Evolutionary conservation across 495 filamentous ascomycete genomes (phyloP).

Genomic region (Neurospora intermedia): DNA sequence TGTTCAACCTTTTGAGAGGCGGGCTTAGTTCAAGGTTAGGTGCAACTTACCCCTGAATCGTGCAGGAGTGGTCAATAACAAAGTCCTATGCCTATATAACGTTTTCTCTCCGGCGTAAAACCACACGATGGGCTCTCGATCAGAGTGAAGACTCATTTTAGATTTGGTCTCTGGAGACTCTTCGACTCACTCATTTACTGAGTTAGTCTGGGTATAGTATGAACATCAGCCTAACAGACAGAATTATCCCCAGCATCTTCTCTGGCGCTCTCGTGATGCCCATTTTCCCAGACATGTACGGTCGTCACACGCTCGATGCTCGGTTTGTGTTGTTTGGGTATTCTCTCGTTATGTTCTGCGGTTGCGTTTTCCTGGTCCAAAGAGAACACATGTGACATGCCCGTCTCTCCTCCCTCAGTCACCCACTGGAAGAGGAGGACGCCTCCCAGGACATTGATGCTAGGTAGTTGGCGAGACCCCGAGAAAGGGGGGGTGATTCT

Average conservation of each 20-base stretch:
- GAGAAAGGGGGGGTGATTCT: slow-evolving; percentile 12
- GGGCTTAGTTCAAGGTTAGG: neutral
- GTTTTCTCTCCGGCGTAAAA: neutral
- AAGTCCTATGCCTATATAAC: neutral
- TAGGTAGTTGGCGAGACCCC: slow-evolving; percentile 13
- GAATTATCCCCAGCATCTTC: slow-evolving; percentile 2
- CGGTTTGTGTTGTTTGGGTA: neutral
- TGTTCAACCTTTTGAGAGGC: too few relatives aligned
- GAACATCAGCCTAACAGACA: neutral
- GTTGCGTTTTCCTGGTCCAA: neutral
- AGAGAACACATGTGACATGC: slow-evolving; percentile 2
- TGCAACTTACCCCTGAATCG: neutral
- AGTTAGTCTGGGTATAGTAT: neutral
- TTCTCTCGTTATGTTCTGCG: neutral
- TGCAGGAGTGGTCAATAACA: neutral
- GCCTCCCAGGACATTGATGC: slow-evolving; percentile 7
- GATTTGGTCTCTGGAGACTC: neutral
- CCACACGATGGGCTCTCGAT: neutral
- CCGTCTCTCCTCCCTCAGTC: neutral
- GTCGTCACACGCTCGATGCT: neutral
- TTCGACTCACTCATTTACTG: neutral
- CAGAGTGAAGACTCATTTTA: neutral
- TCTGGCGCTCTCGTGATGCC: neutral
- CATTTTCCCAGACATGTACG: neutral
- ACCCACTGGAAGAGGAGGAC: neutral